Evolutionary conservation across 768 basidiomycete species (phyloP).

Genomic region (Mycena belliarum): DNA sequence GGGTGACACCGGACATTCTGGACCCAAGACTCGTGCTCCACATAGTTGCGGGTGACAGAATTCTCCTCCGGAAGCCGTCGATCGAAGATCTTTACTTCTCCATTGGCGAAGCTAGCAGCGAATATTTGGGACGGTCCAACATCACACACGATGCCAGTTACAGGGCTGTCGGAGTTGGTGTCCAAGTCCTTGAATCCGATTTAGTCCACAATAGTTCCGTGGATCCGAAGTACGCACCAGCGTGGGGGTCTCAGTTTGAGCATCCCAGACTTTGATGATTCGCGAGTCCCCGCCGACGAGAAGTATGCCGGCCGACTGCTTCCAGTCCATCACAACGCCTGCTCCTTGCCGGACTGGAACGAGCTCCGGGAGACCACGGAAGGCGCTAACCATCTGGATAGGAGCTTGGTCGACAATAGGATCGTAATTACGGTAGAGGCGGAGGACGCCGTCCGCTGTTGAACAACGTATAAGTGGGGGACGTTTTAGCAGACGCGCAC

Average conservation of each 20-base stretch:
- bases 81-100: conserved; percentile 87
- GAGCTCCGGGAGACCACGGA: conserved; percentile 83
- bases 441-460: conserved; percentile 87
- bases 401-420: conserved; percentile 66
- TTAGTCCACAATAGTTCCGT: too few relatives aligned
- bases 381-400: conserved; percentile 91
- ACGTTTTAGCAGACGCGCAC: background rate
- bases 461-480: background rate
- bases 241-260: conserved; percentile 79
- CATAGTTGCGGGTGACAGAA: conserved; percentile 76
- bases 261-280: conserved; percentile 93
- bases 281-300: conserved; percentile 91
- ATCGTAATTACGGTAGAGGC: conserved; percentile 92
- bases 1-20: conserved; percentile 89
- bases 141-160: conserved; percentile 84
- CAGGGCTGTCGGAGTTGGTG: conserved; percentile 87
- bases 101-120: conserved; percentile 91
- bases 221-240: conserved; percentile 50
- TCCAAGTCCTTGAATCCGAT: conserved; percentile 76
- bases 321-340: conserved; percentile 92
- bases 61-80: conserved; percentile 83
- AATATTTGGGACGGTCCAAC: conserved; percentile 75
- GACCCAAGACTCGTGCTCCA: conserved; percentile 83
- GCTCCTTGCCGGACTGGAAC: conserved; percentile 73
- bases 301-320: conserved; percentile 80